phyloP scores from a whole-genome alignment of 2,329 filamentous ascomycete genomes.

The Westerdykella sp. region DNA sequence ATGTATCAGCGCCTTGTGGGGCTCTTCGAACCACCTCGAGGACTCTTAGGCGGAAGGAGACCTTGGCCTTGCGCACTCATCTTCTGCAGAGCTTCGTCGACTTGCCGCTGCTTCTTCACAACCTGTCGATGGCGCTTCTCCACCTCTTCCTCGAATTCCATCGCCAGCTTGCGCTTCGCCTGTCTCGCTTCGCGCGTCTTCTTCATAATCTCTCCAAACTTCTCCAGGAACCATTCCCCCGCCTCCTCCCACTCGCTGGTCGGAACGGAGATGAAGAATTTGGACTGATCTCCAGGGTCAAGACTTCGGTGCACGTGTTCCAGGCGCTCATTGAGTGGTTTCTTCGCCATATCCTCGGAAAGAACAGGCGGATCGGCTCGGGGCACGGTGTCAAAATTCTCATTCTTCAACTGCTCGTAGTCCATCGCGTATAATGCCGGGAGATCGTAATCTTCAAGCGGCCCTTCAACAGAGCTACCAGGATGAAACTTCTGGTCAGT shows the following conservation, averaged over 20 bases:
- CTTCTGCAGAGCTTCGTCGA: constrained; percentile 45
- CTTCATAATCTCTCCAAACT: constrained; percentile 47
- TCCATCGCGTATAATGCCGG: constrained; percentile 42
- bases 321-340: constrained; percentile 26
- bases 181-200: constrained; percentile 49
- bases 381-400: constrained; percentile 44
- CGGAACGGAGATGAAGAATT: constrained; percentile 48
- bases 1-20: neutral
- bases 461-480: neutral
- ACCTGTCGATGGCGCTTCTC: constrained; percentile 48
- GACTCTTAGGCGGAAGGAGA: constrained; percentile 43
- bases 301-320: constrained; percentile 20
- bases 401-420: constrained; percentile 45
- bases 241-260: constrained; percentile 56
- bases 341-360: constrained; percentile 20
- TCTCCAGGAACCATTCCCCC: constrained; percentile 54
- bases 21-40: constrained; percentile 16
- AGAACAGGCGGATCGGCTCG: constrained; percentile 12
- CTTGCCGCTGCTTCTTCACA: constrained; percentile 43
- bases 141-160: constrained; percentile 51
- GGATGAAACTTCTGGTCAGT: constrained; percentile 3
- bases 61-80: constrained; percentile 52
- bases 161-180: constrained; percentile 49
- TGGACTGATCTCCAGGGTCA: constrained; percentile 35
- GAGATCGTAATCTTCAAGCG: constrained; percentile 42